These are phyloP conservation scores for Colletotrichum tabaci DNA, from an alignment of 2,329 filamentous ascomycete species.

Conservation along the genomic window DNA sequence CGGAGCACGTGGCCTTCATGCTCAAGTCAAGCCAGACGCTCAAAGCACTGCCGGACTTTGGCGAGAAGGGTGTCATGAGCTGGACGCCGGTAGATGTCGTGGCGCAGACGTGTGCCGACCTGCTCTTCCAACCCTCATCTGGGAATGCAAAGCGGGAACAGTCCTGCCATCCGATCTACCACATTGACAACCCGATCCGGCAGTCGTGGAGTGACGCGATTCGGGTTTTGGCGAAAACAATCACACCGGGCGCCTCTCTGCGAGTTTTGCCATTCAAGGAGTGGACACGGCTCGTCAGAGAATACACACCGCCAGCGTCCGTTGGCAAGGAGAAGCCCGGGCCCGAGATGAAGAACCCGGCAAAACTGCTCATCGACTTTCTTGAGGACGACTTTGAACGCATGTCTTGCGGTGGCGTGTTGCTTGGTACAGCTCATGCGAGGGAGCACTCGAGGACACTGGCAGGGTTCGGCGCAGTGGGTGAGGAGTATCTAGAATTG, in stretches of 20 bases:
- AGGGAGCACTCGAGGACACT: not conserved
- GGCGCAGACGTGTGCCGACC: not conserved
- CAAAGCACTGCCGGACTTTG: constrained; percentile 57
- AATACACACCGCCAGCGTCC: not conserved
- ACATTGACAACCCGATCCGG: not conserved
- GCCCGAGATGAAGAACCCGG: constrained; percentile 5
- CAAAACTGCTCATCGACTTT: not conserved
- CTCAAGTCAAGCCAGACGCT: constrained; percentile 65
- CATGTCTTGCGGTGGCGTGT: not conserved
- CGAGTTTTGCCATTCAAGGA: not conserved
- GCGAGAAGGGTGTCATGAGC: constrained; percentile 51
- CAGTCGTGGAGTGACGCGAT: not conserved
- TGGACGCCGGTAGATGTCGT: constrained; percentile 63
- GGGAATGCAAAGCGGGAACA: not conserved
- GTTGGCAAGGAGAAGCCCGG: not conserved
- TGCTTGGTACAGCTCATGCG: not conserved
- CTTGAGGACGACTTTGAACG: not conserved
- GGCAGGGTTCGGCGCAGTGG: not conserved
- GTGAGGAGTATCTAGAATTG: not conserved
- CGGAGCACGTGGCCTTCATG: constrained; percentile 66
- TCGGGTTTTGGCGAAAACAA: not conserved
- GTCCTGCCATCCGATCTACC: not conserved
- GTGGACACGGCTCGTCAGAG: constrained; percentile 1
- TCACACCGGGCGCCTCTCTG: not conserved
- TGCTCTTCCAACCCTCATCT: not conserved